Evolutionary conservation across 495 filamentous ascomycete species (phyloP).

Genomic region (Daldinia childiae): DNA sequence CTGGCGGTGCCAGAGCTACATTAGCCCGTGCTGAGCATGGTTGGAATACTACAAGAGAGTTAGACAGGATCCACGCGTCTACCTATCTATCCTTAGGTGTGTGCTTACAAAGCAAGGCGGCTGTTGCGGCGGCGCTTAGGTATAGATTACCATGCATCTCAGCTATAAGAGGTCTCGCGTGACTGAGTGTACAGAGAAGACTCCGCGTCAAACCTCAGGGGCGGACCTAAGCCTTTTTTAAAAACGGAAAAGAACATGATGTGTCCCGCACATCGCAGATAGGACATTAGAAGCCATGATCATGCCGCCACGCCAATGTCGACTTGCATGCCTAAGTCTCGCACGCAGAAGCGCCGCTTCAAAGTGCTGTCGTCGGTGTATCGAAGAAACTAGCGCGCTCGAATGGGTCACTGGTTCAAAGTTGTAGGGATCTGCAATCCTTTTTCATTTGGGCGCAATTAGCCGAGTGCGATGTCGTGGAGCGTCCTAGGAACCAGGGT

Average conservation of each 20-base stretch:
- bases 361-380: constrained; percentile 17
- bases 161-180: constrained; percentile 19
- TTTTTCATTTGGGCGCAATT: constrained; percentile 34
- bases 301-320: constrained; percentile 13
- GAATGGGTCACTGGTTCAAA: constrained; percentile 8
- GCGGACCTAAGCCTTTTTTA: constrained; percentile 27
- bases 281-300: not conserved
- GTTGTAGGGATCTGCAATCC: constrained; percentile 20
- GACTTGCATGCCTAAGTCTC: constrained; percentile 17
- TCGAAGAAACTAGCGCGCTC: constrained; percentile 20
- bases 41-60: constrained; percentile 28
- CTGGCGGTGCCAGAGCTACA: constrained; percentile 38
- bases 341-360: constrained; percentile 33
- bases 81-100: not conserved
- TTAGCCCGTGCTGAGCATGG: constrained; percentile 34
- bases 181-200: not conserved
- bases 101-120: constrained; percentile 39
- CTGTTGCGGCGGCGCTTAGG: constrained; percentile 28
- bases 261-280: constrained; percentile 4
- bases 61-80: constrained; percentile 17
- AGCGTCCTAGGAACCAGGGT: constrained; percentile 15
- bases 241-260: not conserved
- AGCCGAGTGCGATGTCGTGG: constrained; percentile 30
- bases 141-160: constrained; percentile 36
- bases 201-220: not conserved